Conservation (phyloP, 2,329 filamentous ascomycete species). For the Exophiala oligosperma region DNA sequence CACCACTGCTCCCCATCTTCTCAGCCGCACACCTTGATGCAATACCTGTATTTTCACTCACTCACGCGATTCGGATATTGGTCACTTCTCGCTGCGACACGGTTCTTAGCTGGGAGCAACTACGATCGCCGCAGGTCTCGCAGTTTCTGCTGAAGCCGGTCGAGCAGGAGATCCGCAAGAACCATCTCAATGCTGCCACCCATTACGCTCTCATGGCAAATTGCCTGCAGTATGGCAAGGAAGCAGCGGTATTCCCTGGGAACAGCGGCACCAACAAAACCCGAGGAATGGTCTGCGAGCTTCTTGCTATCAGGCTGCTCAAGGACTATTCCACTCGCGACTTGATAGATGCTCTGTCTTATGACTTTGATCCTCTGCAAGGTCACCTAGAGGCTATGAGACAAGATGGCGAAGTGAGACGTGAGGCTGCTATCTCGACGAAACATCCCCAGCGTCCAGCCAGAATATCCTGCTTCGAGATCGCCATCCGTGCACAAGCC, state of each 20-base stretch:
- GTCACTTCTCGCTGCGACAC: constrained; percentile 86
- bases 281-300: constrained; percentile 83
- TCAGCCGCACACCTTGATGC: constrained; percentile 77
- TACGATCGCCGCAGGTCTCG: constrained; percentile 92
- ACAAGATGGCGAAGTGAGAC: constrained; percentile 11
- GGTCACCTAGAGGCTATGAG: constrained; percentile 61
- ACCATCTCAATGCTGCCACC: constrained; percentile 82
- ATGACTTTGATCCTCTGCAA: constrained; percentile 91
- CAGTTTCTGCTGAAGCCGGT: constrained; percentile 96
- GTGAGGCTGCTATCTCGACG: constrained; percentile 32
- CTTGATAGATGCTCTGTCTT: constrained; percentile 89
- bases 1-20: constrained; percentile 72
- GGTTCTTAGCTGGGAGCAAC: constrained; percentile 88
- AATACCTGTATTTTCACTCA: constrained; percentile 85
- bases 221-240: constrained; percentile 88
- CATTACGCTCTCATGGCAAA: constrained; percentile 91
- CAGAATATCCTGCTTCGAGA: constrained; percentile 85
- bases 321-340: constrained; percentile 88
- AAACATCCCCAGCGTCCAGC: constrained; percentile 58
- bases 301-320: constrained; percentile 83
- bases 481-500: constrained; percentile 87
- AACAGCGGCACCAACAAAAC: constrained; percentile 83
- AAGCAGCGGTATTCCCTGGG: constrained; percentile 76
- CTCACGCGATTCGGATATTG: constrained; percentile 83
- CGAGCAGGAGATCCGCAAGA: constrained; percentile 79